Evolutionary conservation across 1,284 basidiomycete species (phyloP).

Genomic region (Stereum hirsutum): DNA sequence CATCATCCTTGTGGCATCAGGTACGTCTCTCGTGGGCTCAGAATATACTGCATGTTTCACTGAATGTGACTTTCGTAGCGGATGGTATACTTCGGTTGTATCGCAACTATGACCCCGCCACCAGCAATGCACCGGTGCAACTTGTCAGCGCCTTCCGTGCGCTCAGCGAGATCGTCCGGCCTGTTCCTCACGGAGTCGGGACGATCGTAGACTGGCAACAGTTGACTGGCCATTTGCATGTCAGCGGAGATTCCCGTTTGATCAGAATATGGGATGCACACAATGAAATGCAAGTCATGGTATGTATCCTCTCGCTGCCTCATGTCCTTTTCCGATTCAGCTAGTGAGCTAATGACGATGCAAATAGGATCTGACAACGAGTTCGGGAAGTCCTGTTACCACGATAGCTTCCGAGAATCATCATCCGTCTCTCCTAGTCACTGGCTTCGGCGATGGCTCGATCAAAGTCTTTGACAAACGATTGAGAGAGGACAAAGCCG

Average conservation of each 20-base stretch:
- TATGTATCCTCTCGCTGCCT: conserved; percentile 38
- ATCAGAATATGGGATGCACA: conserved; percentile 95
- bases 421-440: conserved; percentile 76
- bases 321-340: background rate
- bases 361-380: conserved; percentile 76
- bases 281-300: conserved; percentile 78
- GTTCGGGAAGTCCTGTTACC: conserved; percentile 86
- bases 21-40: conserved; percentile 32
- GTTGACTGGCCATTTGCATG: conserved; percentile 73
- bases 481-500: conserved; percentile 76
- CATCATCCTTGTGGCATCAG: conserved; percentile 82
- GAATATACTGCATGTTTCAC: background rate
- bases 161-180: conserved; percentile 74
- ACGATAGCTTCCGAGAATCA: conserved; percentile 79
- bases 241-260: conserved; percentile 86
- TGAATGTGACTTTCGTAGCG: conserved; percentile 32
- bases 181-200: conserved; percentile 68
- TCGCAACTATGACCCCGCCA: conserved; percentile 75
- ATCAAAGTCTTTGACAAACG: conserved; percentile 92
- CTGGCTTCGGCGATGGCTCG: conserved; percentile 90
- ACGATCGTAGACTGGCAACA: conserved; percentile 95
- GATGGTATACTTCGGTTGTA: conserved; percentile 91
- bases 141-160: conserved; percentile 94
- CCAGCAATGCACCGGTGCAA: conserved; percentile 60
- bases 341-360: background rate